Evolutionary conservation across 805 yeast genomes (phyloP).

Genomic region (Saturnispora saitoi): DNA sequence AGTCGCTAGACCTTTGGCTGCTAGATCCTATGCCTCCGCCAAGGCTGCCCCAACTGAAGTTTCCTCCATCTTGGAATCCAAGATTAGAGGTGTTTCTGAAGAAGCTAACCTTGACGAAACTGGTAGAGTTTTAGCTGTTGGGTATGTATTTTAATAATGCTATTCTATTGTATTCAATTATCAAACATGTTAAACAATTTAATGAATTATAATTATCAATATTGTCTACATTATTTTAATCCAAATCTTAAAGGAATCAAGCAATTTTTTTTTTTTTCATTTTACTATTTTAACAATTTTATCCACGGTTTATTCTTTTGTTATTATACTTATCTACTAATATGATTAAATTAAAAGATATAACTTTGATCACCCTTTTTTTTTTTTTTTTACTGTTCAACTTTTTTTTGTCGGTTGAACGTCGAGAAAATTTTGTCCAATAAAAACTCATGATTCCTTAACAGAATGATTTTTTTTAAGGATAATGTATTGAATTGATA

Average conservation of each 20-base stretch:
- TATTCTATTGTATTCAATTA: not conserved
- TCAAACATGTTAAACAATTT: no score
- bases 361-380: no score
- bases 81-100: constrained; percentile 97
- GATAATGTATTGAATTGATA: not conserved
- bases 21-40: constrained; percentile 84
- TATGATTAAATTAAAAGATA: no score
- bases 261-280: no score
- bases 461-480: no score
- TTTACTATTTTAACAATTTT: no score
- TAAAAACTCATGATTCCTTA: not conserved
- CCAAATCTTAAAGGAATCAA: no score
- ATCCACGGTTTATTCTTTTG: no score
- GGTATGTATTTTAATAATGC: constrained; percentile 43
- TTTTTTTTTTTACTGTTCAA: not conserved
- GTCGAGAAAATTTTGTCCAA: constrained; percentile 2
- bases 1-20: constrained; percentile 64
- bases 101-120: constrained; percentile 98
- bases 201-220: no score
- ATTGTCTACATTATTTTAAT: no score
- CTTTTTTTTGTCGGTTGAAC: not conserved
- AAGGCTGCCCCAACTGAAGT: constrained; percentile 99
- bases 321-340: no score
- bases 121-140: constrained; percentile 98
- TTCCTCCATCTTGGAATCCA: constrained; percentile 96